Evolutionary conservation across 306 rosid genomes (phyloP).

Genomic region (Gastrolobium villosum): DNA sequence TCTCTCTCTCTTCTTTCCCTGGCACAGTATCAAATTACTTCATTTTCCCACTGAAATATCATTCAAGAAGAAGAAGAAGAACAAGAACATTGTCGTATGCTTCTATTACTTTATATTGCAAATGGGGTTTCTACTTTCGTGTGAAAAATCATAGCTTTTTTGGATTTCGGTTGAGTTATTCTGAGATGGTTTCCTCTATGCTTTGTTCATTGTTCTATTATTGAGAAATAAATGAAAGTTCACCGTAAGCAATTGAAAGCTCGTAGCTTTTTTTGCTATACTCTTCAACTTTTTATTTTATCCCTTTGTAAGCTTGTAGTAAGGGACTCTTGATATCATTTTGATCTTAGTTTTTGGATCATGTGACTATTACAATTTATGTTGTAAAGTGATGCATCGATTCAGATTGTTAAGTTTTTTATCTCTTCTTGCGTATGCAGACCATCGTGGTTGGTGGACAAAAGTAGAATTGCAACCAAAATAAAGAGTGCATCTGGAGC

Average conservation of each 20-base stretch:
- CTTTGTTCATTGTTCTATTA: constrained; percentile 19
- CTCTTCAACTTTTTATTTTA: background rate
- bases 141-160: constrained; percentile 33
- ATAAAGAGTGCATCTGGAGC: constrained; percentile 78
- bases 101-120: constrained; percentile 27
- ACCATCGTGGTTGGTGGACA: constrained; percentile 83
- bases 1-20: background rate
- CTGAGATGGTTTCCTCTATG: background rate
- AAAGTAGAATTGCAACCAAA: constrained; percentile 88
- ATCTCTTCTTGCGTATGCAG: constrained; percentile 56
- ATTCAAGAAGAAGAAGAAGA: background rate
- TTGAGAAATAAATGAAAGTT: background rate
- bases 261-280: background rate
- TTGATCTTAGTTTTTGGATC: constrained; percentile 7
- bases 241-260: constrained; percentile 3
- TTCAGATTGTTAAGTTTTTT: background rate
- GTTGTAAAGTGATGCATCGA: constrained; percentile 28
- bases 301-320: background rate
- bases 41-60: constrained; percentile 16
- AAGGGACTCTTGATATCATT: background rate
- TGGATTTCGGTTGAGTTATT: background rate
- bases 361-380: background rate
- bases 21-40: background rate
- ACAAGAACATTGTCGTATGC: background rate
- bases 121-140: constrained; percentile 32